Conservation (phyloP, 441 rosid genomes). For the Isatis lusitanica region DNA sequence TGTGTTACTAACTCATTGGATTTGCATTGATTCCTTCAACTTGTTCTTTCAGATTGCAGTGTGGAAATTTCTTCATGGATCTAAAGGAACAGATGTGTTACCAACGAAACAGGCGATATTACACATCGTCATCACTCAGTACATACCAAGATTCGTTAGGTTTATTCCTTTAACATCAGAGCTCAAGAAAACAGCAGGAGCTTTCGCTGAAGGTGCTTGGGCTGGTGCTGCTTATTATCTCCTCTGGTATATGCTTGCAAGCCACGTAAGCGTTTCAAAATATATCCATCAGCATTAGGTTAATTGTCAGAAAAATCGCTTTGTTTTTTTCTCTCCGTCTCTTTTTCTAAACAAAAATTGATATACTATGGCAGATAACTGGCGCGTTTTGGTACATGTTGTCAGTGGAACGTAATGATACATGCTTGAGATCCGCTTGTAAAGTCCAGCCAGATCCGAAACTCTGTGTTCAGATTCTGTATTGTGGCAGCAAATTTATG, state of each 20-base stretch:
- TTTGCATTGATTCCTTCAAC: conserved; percentile 42
- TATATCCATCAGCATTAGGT: neutral
- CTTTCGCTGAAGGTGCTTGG: conserved; percentile 86
- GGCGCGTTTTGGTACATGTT: conserved; percentile 88
- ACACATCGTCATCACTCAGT: conserved; percentile 45
- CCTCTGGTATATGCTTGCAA: conserved; percentile 91
- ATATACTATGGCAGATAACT: conserved; percentile 45
- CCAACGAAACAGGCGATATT: conserved; percentile 60
- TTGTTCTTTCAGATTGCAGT: conserved; percentile 60
- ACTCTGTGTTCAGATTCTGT: conserved; percentile 52
- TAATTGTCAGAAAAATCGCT: neutral
- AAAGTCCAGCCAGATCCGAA: conserved; percentile 31
- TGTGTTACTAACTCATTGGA: neutral
- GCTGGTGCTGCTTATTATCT: conserved; percentile 89
- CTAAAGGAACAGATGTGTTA: conserved; percentile 63
- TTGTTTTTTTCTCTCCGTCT: neutral
- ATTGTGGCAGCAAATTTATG: conserved; percentile 60
- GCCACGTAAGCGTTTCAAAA: conserved; percentile 63
- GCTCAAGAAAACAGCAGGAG: conserved; percentile 83
- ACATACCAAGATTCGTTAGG: conserved; percentile 77
- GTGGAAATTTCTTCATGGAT: conserved; percentile 57
- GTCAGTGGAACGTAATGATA: conserved; percentile 71
- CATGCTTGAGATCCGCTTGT: conserved; percentile 74
- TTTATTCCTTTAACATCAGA: conserved; percentile 78
- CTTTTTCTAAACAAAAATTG: neutral